Percentiles rank a stretch among this genome's conserved stretches.
Conservation (phyloP, 257 asterid species). For the Solanum paucissectum region DNA sequence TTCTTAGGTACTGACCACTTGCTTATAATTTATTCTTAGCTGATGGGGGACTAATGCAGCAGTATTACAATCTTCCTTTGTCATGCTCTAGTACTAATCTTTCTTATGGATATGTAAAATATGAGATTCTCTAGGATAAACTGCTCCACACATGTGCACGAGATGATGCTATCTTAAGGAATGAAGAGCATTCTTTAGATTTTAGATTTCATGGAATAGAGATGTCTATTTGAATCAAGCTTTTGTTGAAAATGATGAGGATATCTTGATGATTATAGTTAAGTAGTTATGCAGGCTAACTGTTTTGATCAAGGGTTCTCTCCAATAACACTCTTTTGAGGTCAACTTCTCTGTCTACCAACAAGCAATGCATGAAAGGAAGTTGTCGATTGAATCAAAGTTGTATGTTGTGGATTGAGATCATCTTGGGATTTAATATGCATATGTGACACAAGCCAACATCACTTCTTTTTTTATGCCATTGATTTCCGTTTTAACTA, state of each 20-base stretch:
- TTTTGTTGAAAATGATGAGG: background rate
- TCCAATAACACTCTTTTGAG: background rate
- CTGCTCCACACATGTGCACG: background rate
- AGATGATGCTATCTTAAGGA: background rate
- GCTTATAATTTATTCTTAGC: background rate
- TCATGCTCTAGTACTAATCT: background rate
- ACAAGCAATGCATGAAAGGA: background rate
- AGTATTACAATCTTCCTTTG: background rate
- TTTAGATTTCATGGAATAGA: background rate
- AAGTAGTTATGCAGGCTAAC: background rate
- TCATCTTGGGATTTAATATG: background rate
- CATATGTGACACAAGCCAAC: background rate
- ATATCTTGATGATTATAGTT: background rate
- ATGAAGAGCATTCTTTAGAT: background rate
- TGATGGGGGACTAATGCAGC: background rate
- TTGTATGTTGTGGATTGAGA: background rate
- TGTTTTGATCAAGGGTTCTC: background rate
- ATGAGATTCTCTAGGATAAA: background rate
- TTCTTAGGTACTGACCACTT: background rate
- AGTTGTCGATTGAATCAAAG: background rate
- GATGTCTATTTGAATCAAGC: background rate
- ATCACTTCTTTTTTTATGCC: background rate
- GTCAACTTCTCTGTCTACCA: background rate
- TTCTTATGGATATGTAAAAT: background rate
- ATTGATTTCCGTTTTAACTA: background rate